phyloP scores from a whole-genome alignment of 2,329 filamentous ascomycete species.

The Colletotrichum sp. region DNA sequence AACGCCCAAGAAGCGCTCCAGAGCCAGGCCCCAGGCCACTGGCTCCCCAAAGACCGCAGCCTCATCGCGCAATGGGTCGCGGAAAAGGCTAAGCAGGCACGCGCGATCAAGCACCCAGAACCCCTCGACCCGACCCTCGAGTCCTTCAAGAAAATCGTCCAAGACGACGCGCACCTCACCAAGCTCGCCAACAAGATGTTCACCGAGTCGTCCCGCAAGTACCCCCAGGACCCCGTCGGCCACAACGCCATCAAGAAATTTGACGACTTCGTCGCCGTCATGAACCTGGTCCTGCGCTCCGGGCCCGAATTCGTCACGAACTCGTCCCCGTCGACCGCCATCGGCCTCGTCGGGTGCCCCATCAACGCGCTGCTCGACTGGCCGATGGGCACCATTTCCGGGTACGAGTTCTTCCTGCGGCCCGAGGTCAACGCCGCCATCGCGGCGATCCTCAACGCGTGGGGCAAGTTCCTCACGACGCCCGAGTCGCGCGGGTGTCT shows the following conservation, averaged over 20 bases:
- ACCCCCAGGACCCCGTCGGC: neutral
- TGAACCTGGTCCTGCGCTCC: neutral
- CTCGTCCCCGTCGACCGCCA: neutral
- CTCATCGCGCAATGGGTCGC: neutral
- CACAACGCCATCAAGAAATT: neutral
- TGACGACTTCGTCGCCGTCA: neutral
- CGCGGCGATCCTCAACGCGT: conserved; percentile 54
- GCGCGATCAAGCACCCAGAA: neutral
- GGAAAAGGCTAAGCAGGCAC: neutral
- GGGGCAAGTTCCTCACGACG: conserved; percentile 33
- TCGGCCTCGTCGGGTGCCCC: conserved; percentile 56
- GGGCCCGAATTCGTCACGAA: neutral
- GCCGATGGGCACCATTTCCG: conserved; percentile 60
- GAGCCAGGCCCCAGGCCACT: neutral
- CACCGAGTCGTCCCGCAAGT: neutral
- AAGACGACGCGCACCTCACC: neutral
- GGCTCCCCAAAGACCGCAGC: neutral
- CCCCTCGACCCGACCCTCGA: neutral
- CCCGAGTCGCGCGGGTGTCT: conserved; percentile 22
- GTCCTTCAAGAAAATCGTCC: neutral
- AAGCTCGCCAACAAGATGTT: neutral
- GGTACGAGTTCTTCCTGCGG: conserved; percentile 58
- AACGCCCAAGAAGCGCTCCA: neutral
- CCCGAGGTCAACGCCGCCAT: conserved; percentile 55
- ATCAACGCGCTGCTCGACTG: conserved; percentile 63